Evolutionary conservation across 306 rosid genomes (phyloP).

Genomic region (Biancaea sappan): DNA sequence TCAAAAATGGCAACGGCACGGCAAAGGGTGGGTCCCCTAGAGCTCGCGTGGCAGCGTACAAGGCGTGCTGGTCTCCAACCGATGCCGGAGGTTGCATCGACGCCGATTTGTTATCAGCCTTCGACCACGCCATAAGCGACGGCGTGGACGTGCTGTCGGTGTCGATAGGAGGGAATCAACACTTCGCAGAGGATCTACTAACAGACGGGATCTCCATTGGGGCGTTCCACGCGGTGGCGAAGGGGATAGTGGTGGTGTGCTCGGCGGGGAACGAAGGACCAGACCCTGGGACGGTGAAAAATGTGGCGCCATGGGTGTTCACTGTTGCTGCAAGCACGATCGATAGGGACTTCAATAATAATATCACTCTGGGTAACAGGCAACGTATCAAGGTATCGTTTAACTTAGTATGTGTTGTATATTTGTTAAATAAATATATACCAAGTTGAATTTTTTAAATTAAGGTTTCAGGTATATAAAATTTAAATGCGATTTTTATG

Average conservation of each 20-base stretch:
- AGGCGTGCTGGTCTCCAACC: conserved; percentile 66
- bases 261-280: not conserved
- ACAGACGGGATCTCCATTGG: not conserved
- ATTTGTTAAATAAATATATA: no score
- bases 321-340: conserved; percentile 67
- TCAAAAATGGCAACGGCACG: conserved; percentile 70
- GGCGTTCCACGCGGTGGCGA: conserved; percentile 55
- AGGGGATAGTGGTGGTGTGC: not conserved
- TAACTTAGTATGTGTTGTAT: no score
- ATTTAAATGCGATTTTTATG: no score
- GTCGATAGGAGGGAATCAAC: conserved; percentile 43
- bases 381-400: not conserved
- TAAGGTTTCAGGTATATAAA: no score
- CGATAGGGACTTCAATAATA: conserved; percentile 45
- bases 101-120: conserved; percentile 60
- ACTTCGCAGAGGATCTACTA: not conserved
- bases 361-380: conserved; percentile 3
- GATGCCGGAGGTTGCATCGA: conserved; percentile 44
- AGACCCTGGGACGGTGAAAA: not conserved
- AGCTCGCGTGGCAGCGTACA: conserved; percentile 73
- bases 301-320: conserved; percentile 58
- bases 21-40: conserved; percentile 86
- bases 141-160: conserved; percentile 60
- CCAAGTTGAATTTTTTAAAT: no score
- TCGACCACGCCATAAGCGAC: conserved; percentile 61